A percentile compares a stretch with the other conserved stretches of the same genome.
phyloP scores from a whole-genome alignment of 306 rosid species.

The Fagus crenata region DNA sequence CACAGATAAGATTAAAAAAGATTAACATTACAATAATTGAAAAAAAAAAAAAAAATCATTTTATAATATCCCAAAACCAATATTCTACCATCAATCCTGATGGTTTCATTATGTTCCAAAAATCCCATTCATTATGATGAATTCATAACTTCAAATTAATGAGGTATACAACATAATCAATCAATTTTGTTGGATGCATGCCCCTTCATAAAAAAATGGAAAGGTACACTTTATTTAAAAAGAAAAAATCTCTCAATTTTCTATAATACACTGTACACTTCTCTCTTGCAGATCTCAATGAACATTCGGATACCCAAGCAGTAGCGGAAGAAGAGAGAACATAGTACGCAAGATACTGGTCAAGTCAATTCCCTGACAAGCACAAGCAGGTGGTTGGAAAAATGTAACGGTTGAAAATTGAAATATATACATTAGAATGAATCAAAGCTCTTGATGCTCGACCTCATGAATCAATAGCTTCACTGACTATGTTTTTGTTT shows the following conservation, averaged over 20 bases:
- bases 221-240: not conserved
- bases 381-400: conserved; percentile 14
- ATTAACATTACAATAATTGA: not conserved
- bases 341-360: conserved; percentile 1
- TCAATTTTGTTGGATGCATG: not conserved
- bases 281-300: not conserved
- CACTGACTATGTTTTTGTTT: conserved; percentile 4
- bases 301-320: conserved; percentile 1
- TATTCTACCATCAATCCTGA: not conserved
- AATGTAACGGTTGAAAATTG: not conserved
- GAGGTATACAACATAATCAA: not conserved
- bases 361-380: conserved; percentile 14
- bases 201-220: not conserved
- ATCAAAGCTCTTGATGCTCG: conserved; percentile 9
- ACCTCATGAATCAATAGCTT: conserved; percentile 15
- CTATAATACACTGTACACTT: not conserved
- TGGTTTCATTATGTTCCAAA: not conserved
- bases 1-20: too few relatives aligned
- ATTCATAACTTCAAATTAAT: not conserved
- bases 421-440: not conserved
- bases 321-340: conserved; percentile 11
- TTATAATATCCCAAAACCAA: not conserved
- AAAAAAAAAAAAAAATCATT: not conserved
- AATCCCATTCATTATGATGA: not conserved
- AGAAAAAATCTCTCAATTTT: not conserved